phyloP scores from a whole-genome alignment of 2,329 filamentous ascomycete species.

The Pseudogymnoascus sp. region DNA sequence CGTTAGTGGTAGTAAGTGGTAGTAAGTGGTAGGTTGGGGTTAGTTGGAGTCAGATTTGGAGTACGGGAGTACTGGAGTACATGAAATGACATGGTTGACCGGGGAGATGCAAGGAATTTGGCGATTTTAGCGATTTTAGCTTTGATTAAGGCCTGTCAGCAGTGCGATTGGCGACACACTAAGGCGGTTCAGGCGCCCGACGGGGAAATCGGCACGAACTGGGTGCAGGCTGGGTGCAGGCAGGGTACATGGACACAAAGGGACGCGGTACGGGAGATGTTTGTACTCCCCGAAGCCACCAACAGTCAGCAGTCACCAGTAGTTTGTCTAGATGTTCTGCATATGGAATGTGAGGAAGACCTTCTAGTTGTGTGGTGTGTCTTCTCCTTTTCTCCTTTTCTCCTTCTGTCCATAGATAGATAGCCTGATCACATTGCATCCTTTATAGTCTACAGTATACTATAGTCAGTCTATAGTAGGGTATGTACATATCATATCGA shows the following conservation, averaged over 20 bases:
- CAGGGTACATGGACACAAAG: background rate
- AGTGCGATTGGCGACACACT: background rate
- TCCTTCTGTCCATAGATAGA: background rate
- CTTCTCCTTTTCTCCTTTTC: background rate
- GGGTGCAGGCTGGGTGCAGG: background rate
- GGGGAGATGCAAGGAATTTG: background rate
- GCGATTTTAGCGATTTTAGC: background rate
- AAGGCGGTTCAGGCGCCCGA: background rate
- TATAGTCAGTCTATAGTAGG: background rate
- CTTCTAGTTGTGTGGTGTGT: background rate
- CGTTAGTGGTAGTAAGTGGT: slow-evolving; percentile 3
- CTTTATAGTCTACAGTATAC: background rate
- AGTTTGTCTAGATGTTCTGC: background rate
- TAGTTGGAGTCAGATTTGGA: background rate
- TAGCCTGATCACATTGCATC: background rate
- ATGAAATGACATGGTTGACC: background rate
- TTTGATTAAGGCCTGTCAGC: background rate
- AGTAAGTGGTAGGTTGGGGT: slow-evolving; percentile 2
- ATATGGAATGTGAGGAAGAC: background rate
- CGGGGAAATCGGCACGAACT: background rate
- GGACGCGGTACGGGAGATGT: background rate
- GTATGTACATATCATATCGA: background rate
- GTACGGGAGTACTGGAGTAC: background rate
- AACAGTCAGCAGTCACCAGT: too few species aligned
- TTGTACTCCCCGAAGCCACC: background rate